phyloP scores from a whole-genome alignment of 1,284 basidiomycete species.

The Ganoderma multipileum region DNA sequence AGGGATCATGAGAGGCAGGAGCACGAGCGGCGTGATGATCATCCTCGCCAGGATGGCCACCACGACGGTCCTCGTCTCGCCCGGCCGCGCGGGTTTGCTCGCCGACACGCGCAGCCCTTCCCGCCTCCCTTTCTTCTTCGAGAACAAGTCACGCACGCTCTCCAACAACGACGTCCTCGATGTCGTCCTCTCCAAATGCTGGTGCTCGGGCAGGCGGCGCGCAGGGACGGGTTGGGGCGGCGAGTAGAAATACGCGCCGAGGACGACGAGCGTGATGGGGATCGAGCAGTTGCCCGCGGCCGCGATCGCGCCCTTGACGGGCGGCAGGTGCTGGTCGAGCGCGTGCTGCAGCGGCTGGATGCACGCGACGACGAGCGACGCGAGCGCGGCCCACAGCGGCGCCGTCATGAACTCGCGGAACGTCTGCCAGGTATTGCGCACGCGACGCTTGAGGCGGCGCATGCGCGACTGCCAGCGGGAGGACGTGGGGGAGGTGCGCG shows the following conservation, averaged over 20 bases:
- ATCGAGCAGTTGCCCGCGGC: constrained; percentile 85
- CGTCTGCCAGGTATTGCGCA: constrained; percentile 44
- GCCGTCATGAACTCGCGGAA: constrained; percentile 88
- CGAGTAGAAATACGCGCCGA: constrained; percentile 90
- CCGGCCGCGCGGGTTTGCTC: constrained; percentile 45
- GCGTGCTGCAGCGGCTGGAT: constrained; percentile 77
- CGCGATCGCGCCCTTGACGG: constrained; percentile 77
- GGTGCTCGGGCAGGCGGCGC: constrained; percentile 30
- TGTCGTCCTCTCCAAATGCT: constrained; percentile 26
- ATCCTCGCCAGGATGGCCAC: constrained; percentile 84
- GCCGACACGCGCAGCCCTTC: constrained; percentile 20
- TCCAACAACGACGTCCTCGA: constrained; percentile 48
- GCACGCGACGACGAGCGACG: constrained; percentile 84
- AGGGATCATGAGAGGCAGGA: constrained; percentile 76
- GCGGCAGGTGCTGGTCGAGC: constrained; percentile 66
- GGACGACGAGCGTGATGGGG: constrained; percentile 89
- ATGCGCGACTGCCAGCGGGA: constrained; percentile 41
- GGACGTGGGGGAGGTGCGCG: constrained; percentile 39
- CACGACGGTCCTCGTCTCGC: constrained; percentile 84
- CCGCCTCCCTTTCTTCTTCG: constrained; percentile 35
- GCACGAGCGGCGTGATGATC: constrained; percentile 82
- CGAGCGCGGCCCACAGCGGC: constrained; percentile 82
- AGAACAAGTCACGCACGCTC: constrained; percentile 50
- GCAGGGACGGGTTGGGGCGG: constrained; percentile 37
- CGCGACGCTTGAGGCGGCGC: constrained; percentile 42